Evolutionary conservation across 148 eudicot genomes (phyloP).

Genomic region (Rhododendron molle): DNA sequence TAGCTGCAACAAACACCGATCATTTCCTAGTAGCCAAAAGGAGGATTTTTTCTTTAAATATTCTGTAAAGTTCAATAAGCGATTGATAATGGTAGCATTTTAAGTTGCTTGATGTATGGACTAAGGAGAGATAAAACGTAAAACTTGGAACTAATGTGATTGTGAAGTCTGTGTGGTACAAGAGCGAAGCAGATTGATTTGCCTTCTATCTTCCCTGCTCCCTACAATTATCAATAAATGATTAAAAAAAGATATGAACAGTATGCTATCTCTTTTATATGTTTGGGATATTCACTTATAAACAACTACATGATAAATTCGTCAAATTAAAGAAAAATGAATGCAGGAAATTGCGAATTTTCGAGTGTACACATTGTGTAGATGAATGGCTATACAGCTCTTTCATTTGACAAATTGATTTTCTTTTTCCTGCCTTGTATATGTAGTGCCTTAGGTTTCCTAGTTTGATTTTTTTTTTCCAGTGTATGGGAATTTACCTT

Average conservation of each 20-base stretch:
- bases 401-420: background rate
- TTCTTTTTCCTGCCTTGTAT: background rate
- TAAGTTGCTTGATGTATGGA: background rate
- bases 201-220: background rate
- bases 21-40: background rate
- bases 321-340: background rate
- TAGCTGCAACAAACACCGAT: background rate
- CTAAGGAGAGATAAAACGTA: background rate
- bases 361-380: background rate
- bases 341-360: background rate
- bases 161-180: background rate
- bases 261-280: background rate
- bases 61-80: background rate
- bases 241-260: background rate
- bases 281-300: background rate
- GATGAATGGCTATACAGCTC: background rate
- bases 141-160: background rate
- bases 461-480: slow-evolving; percentile 19
- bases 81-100: background rate
- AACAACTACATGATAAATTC: too few relatives aligned
- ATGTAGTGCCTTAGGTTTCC: background rate
- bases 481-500: slow-evolving; percentile 97
- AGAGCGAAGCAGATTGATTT: background rate
- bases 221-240: background rate
- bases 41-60: background rate